Conservation (phyloP, 768 basidiomycete species). For the Naganishia vishniacii region DNA sequence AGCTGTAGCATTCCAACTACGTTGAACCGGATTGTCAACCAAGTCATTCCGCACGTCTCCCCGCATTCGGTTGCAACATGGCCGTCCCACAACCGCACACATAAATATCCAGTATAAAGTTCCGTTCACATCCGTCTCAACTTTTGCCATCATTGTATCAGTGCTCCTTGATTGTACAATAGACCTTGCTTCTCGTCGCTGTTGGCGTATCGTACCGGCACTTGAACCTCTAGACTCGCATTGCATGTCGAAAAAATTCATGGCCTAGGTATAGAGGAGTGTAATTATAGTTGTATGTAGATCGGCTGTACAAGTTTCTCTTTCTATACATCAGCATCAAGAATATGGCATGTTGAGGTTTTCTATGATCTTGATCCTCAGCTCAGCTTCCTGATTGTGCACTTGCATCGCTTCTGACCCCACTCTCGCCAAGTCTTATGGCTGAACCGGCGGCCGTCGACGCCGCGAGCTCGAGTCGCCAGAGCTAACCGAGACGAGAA, state of each 20-base stretch:
- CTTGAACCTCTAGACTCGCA: background rate
- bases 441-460: no score
- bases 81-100: no score
- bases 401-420: no score
- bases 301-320: background rate
- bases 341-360: background rate
- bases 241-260: background rate
- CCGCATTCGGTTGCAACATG: background rate
- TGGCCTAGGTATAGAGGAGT: background rate
- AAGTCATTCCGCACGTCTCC: background rate
- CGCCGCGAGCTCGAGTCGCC: no score
- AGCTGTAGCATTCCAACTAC: slow-evolving; percentile 18
- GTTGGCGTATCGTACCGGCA: background rate
- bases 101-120: no score
- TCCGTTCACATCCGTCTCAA: no score
- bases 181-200: background rate
- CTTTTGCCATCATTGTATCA: background rate
- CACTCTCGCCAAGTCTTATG: no score
- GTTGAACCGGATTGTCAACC: no score
- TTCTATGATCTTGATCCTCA: no score
- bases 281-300: background rate
- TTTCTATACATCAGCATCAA: background rate
- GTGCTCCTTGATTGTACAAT: background rate
- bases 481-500: no score
- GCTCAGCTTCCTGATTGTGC: no score